Base-by-base conservation (phyloP, 306 rosid genomes). In the Cercis canadensis region DNA sequence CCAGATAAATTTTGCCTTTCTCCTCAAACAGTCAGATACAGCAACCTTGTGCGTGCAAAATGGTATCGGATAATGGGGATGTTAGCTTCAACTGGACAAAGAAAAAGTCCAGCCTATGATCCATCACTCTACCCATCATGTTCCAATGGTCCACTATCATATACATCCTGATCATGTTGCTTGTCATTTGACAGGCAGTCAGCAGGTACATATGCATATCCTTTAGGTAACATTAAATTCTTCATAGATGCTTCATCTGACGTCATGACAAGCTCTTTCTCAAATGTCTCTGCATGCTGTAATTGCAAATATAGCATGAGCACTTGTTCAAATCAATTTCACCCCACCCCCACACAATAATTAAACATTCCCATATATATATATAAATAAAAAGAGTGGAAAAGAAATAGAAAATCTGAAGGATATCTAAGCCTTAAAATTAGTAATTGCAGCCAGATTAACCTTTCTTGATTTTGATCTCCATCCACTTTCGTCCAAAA, bases 121-220 rank as follows among this genome's bases (percentile, higher is more conserved):
- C 31, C 68, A 61, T 73, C 47, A 6, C 81, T 13, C 80, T 86
- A 95, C 82, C 90, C 82, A 46, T 84, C 85, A 39, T 58, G 81
- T 29, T 84, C 92, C 65, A 70, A 73, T 33, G 82, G 92, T 49
- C 70, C 86, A 40, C 76, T 67, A 73, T 91, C 81, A 74, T 73
- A 77, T 39, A 70, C 62, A 60, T 92, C 97, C 87, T 83, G 89
- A 43, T 83, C 78, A 15, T 51, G 70, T 75, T 89, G 96, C 91
- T 91, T 87, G 67, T 87, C 96, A 74, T 79, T 86, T 57, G 96
- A 82, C 76, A 95, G 80, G 76, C 89, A 77, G 81, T 92, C 96
- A 15, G 99, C 99, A 61, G 97, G 99, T 81, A 92, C 99, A 76
- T 95, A 95, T 31, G 90, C 92, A 81, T 95, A 95, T 64, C 96